These are phyloP conservation scores for Didymellaceae sp. DNA, from an alignment of 2,329 filamentous ascomycete species.

Conservation along the genomic window DNA sequence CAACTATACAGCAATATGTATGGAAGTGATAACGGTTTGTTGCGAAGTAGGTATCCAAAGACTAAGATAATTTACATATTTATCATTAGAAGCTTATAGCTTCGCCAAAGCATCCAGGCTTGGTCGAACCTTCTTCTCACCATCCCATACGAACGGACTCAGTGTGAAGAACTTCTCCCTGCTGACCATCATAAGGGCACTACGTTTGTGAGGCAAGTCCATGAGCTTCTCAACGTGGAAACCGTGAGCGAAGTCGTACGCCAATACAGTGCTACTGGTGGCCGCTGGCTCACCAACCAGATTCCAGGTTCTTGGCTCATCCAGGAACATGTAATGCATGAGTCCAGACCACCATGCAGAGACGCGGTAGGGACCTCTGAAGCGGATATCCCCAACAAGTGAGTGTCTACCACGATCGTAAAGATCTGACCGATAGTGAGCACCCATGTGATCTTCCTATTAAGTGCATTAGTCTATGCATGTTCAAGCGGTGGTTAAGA, in stretches of 20 bases:
- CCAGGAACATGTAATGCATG: conserved; percentile 66
- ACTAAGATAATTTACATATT: no score
- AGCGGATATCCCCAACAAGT: conserved; percentile 62
- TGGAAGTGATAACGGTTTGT: background rate
- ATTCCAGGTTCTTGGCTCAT: conserved; percentile 62
- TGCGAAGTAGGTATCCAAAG: background rate
- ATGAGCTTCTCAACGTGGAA: conserved; percentile 75
- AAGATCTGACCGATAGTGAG: conserved; percentile 62
- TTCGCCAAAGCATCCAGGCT: conserved; percentile 45
- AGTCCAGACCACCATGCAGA: conserved; percentile 64
- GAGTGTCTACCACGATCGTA: conserved; percentile 68
- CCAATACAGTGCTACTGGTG: conserved; percentile 72
- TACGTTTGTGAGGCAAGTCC: conserved; percentile 74
- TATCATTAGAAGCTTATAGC: no score
- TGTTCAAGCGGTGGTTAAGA: background rate
- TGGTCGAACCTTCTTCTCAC: conserved; percentile 44
- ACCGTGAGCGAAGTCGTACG: conserved; percentile 77
- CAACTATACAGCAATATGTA: no score
- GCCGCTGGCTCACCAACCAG: conserved; percentile 74
- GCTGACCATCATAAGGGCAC: conserved; percentile 69
- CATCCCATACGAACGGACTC: conserved; percentile 59
- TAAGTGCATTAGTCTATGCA: conserved; percentile 23
- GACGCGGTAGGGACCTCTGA: conserved; percentile 62
- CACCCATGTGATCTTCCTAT: conserved; percentile 66
- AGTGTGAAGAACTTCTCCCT: conserved; percentile 74